Evolutionary conservation across 306 rosid species (phyloP).

Genomic region (Lathyrus sativus): DNA sequence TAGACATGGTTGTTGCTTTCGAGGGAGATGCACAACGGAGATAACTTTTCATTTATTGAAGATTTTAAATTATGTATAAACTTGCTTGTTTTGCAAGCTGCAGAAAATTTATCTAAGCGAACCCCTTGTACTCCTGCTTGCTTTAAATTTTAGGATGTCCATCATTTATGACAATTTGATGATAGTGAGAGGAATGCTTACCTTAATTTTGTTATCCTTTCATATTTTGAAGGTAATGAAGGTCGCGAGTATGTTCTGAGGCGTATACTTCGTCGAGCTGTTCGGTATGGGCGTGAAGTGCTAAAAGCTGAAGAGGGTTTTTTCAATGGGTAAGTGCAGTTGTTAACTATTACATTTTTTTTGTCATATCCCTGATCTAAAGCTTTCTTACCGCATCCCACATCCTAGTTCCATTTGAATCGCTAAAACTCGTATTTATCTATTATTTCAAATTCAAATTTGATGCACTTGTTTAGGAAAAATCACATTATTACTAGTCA

Average conservation of each 20-base stretch:
- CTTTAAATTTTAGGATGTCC: constrained; percentile 2
- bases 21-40: not conserved
- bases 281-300: constrained; percentile 94
- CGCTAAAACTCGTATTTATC: not conserved
- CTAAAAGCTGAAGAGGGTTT: constrained; percentile 91
- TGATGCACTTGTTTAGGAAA: not conserved
- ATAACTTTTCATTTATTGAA: constrained; percentile 20
- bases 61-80: not conserved
- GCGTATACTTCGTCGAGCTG: constrained; percentile 99
- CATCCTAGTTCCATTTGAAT: not conserved
- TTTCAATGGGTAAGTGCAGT: constrained; percentile 71
- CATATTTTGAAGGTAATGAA: constrained; percentile 70
- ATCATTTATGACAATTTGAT: not conserved
- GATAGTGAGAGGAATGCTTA: not conserved
- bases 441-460: not conserved
- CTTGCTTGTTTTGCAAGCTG: constrained; percentile 19
- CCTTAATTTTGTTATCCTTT: constrained; percentile 27
- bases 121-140: not conserved
- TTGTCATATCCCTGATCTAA: constrained; percentile 12
- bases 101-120: constrained; percentile 12
- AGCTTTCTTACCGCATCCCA: constrained; percentile 10
- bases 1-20: not conserved
- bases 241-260: constrained; percentile 97
- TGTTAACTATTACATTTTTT: constrained; percentile 18
- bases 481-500: not conserved